Evolutionary conservation across 1,284 basidiomycete species (phyloP).

Genomic region (Ustilago nuda): DNA sequence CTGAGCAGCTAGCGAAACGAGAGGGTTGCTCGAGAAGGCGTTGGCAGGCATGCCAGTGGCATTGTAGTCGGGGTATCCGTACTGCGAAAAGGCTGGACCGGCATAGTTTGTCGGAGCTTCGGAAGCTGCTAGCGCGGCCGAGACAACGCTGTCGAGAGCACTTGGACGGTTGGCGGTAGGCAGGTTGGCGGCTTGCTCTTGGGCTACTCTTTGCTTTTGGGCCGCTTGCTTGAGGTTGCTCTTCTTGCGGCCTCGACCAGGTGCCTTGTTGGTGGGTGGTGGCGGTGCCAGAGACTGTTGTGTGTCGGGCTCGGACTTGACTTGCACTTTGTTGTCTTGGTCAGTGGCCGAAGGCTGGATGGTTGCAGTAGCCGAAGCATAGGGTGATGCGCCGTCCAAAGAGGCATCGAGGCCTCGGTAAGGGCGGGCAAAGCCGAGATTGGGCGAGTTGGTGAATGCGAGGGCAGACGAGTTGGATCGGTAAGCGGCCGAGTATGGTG

Average conservation of each 20-base stretch:
- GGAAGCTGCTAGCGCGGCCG: conserved; percentile 34
- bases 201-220: conserved; percentile 9
- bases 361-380: conserved; percentile 33
- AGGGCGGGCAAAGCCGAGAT: conserved; percentile 46
- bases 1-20: conserved; percentile 46
- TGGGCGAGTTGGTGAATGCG: conserved; percentile 53
- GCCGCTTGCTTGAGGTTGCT: conserved; percentile 26
- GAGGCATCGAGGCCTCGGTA: conserved; percentile 41
- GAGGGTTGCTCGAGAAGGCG: conserved; percentile 43
- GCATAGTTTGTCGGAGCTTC: conserved; percentile 25
- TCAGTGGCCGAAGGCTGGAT: conserved; percentile 44
- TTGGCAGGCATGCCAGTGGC: conserved; percentile 34
- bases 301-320: conserved; percentile 37
- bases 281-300: conserved; percentile 14
- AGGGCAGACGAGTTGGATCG: conserved; percentile 46
- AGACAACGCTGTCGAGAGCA: conserved; percentile 29
- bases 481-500: conserved; percentile 49
- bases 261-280: conserved; percentile 30
- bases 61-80: conserved; percentile 48
- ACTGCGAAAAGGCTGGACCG: conserved; percentile 35
- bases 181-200: conserved; percentile 8
- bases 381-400: conserved; percentile 36
- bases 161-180: conserved; percentile 14
- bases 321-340: conserved; percentile 21
- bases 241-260: conserved; percentile 45